Percentiles rank a stretch among this genome's conserved stretches.
Evolutionary conservation across 805 yeast species (phyloP).

Genomic region (Candida nonsorbophila): DNA sequence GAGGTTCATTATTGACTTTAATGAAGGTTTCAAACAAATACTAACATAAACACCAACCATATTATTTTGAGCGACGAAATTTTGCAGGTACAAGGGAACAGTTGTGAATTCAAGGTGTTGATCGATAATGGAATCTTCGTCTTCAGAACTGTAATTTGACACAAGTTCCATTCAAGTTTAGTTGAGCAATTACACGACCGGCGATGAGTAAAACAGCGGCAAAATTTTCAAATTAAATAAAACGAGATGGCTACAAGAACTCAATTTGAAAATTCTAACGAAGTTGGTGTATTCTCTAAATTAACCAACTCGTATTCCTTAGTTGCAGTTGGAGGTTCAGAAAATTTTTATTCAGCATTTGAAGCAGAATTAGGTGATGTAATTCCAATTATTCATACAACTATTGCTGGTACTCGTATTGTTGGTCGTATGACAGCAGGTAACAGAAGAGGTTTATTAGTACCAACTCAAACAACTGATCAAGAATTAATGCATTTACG

Average conservation of each 20-base stretch:
- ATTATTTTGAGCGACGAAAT: constrained; percentile 3
- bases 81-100: constrained; percentile 6
- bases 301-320: constrained; percentile 94
- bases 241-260: constrained; percentile 41
- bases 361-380: constrained; percentile 97
- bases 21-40: constrained; percentile 6
- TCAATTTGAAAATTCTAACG: constrained; percentile 45
- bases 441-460: constrained; percentile 93
- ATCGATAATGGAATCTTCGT: constrained; percentile 1
- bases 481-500: constrained; percentile 97
- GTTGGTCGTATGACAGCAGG: constrained; percentile 98
- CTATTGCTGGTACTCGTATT: constrained; percentile 97
- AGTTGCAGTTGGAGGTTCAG: constrained; percentile 96
- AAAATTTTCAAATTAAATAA: constrained; percentile 1
- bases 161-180: constrained; percentile 3
- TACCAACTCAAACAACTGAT: constrained; percentile 96
- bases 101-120: not conserved
- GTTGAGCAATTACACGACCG: constrained; percentile 2
- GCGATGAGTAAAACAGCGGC: not conserved
- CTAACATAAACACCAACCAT: constrained; percentile 4
- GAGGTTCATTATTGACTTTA: too few relatives aligned
- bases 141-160: constrained; percentile 5
- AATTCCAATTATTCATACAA: constrained; percentile 93
- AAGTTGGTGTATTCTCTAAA: constrained; percentile 90
- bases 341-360: constrained; percentile 79